A percentile compares a stretch with the other conserved stretches of the same genome.
phyloP scores from a whole-genome alignment of 805 yeast genomes.

The Nakazawaea laoshanensis region DNA sequence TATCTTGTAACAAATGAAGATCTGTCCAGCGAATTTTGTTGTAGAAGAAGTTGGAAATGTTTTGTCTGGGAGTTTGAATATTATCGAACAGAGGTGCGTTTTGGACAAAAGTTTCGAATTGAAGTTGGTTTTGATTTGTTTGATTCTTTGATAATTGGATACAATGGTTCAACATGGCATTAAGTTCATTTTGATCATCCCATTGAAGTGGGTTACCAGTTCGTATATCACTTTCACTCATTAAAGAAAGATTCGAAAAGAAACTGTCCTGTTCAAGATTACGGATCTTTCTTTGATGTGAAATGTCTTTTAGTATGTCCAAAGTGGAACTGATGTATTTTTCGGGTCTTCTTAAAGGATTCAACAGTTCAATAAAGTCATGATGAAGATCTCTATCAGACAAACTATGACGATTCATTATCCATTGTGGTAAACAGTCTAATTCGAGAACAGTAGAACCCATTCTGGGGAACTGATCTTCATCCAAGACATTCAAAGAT shows the following conservation, averaged over 20 bases:
- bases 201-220: constrained; percentile 21
- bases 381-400: constrained; percentile 40
- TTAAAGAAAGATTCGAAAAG: constrained; percentile 7
- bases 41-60: constrained; percentile 26
- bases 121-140: constrained; percentile 13
- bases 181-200: constrained; percentile 32
- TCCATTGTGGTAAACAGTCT: constrained; percentile 55
- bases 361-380: constrained; percentile 29
- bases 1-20: not conserved
- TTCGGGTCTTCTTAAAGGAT: constrained; percentile 2
- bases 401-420: constrained; percentile 44
- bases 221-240: constrained; percentile 18
- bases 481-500: constrained; percentile 22
- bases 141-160: constrained; percentile 16
- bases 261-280: constrained; percentile 17
- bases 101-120: constrained; percentile 15
- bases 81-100: constrained; percentile 15
- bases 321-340: constrained; percentile 37
- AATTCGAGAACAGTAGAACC: constrained; percentile 63
- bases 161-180: constrained; percentile 23
- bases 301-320: constrained; percentile 52
- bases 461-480: constrained; percentile 35
- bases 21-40: constrained; percentile 33
- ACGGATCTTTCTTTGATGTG: constrained; percentile 35
- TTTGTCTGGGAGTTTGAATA: constrained; percentile 24